Evolutionary conservation across 2,329 filamentous ascomycete genomes (phyloP).

Genomic region (Hymenoscyphus albidus): DNA sequence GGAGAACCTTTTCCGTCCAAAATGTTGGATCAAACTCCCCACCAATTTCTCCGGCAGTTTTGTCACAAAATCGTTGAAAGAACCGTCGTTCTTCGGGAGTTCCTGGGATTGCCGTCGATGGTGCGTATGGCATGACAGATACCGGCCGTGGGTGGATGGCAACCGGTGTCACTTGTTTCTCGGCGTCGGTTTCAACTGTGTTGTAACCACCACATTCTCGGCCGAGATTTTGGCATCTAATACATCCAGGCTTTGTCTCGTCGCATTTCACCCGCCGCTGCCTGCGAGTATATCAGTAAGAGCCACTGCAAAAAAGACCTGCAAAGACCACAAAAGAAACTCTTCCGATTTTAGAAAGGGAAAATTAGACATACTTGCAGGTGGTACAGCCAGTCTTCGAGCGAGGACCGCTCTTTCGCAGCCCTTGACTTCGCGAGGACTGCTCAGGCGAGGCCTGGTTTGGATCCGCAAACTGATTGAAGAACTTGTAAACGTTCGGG

Average conservation of each 20-base stretch:
- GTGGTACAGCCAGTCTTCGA: conserved; percentile 36
- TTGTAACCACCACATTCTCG: conserved; percentile 35
- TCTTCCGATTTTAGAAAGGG: neutral
- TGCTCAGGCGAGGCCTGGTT: conserved; percentile 33
- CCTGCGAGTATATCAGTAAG: conserved; percentile 24
- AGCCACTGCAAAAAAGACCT: neutral
- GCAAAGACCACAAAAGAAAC: neutral
- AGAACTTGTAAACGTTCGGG: conserved; percentile 36
- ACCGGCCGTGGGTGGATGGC: conserved; percentile 33
- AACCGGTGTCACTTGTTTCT: conserved; percentile 28
- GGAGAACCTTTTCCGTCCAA: conserved; percentile 35
- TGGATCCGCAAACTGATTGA: conserved; percentile 34
- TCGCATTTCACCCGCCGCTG: conserved; percentile 36
- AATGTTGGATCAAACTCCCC: conserved; percentile 33
- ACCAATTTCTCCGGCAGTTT: conserved; percentile 32
- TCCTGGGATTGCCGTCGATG: conserved; percentile 30
- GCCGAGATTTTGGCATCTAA: conserved; percentile 35
- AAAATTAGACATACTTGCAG: conserved; percentile 32
- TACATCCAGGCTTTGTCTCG: conserved; percentile 34
- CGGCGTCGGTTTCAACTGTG: conserved; percentile 28
- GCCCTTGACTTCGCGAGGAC: conserved; percentile 33
- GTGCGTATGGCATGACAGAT: conserved; percentile 31
- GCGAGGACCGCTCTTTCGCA: conserved; percentile 34
- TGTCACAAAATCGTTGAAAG: conserved; percentile 35
- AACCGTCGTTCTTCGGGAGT: conserved; percentile 32